Evolutionary conservation across 805 yeast genomes (phyloP), one percentile per base, ranked within the genome.

Genomic region (Yarrowia sp.): DNA sequence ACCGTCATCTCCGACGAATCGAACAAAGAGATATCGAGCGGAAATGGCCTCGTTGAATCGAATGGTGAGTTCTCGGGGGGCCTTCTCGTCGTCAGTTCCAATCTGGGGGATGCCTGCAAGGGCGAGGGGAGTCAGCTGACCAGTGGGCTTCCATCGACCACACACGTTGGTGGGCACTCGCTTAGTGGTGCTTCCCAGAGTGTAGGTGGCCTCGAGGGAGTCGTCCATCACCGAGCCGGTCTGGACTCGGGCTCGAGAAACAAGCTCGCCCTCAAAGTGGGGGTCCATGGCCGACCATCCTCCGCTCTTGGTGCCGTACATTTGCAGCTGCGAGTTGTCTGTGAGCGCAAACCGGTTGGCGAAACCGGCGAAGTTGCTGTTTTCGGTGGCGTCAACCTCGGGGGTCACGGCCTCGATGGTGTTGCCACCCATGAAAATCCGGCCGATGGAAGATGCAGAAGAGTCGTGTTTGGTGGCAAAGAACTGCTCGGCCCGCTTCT

Each of bases 261-360:
- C 50, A 8, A 58, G 64, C 33, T 58, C 64, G 33, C 64, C 50
- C 40, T 43, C 64, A 14, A 42, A 43, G 13, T 42, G 50, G 33
- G 64, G 50, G 42, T 58, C 50, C 64, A 58, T 42, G 30, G 64
- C 64, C 5, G 61, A 55, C 61, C 61, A 55, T 15, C 61, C 61
- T 34, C 61, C 61, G 38, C 61, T 55, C 30, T 55, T 55, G 15
- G 64, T 58, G n/a, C 64, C 64, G 33, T 42, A 58, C 50, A 58
- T 58, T 33, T 43, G 64, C 40, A 58, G 33, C 10, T 58, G 64
- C 40, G 64, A 58, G 64, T 58, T 58, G 36, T 58, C 50, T 2
- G 64, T 43, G 38, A 58, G 49, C 9, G 30, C 50, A 14, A 43
- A 58, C 33, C 64, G 17, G 50, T 40, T 30, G 39, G 64, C 49